A percentile compares a stretch with the other conserved stretches of the same genome.
phyloP scores from a whole-genome alignment of 805 yeast species.

The Candida manassasensis region DNA sequence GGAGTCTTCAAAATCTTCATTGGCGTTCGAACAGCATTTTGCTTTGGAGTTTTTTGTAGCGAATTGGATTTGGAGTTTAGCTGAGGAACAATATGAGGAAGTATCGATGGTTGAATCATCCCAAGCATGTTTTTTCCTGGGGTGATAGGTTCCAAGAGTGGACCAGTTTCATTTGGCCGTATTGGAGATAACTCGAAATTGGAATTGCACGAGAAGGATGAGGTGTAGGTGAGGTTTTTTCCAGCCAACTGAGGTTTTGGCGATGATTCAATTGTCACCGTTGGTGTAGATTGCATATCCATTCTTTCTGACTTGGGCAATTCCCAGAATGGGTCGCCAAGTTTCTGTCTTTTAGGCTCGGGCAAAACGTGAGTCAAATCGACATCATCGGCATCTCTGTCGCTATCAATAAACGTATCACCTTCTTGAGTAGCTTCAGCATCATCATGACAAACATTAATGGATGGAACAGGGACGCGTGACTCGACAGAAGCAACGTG shows the following conservation, averaged over 20 bases:
- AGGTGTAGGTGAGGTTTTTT: conserved; percentile 48
- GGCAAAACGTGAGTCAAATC: conserved; percentile 12
- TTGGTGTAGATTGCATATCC: conserved; percentile 11
- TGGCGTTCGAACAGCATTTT: conserved; percentile 29
- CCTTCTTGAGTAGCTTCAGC: not conserved
- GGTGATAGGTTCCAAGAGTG: conserved; percentile 60
- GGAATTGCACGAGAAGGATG: conserved; percentile 62
- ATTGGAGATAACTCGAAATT: conserved; percentile 62
- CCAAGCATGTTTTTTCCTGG: conserved; percentile 34
- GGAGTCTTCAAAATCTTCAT: conserved; percentile 35
- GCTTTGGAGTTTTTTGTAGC: conserved; percentile 31
- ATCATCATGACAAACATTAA: not conserved
- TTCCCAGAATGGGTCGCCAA: conserved; percentile 6
- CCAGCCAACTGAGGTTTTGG: conserved; percentile 37
- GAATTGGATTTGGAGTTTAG: conserved; percentile 1
- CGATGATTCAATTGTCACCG: conserved; percentile 32
- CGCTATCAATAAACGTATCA: conserved; percentile 1
- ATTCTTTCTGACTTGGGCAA: conserved; percentile 2
- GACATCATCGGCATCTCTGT: conserved; percentile 15
- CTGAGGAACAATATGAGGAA: not conserved
- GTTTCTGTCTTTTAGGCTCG: conserved; percentile 15
- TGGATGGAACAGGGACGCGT: not conserved
- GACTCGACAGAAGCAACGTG: not conserved
- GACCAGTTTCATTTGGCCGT: conserved; percentile 56
- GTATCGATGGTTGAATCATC: conserved; percentile 6